These are phyloP conservation scores for Pisolithus sp. DNA, from an alignment of 768 basidiomycete genomes.

Conservation along the genomic window DNA sequence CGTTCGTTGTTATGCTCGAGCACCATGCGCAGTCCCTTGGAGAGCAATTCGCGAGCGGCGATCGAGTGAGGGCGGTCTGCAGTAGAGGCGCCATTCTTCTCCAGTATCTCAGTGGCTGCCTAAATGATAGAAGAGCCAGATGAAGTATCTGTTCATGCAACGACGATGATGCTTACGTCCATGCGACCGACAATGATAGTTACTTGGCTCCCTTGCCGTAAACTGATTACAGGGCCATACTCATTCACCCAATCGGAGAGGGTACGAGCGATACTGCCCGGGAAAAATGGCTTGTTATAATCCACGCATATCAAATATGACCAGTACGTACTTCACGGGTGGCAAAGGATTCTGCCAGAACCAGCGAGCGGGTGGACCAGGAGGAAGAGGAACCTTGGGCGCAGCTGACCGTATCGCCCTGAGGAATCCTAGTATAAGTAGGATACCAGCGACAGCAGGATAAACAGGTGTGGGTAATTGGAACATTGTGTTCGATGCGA, in stretches of 20 bases:
- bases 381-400: constrained; percentile 13
- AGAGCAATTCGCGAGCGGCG: constrained; percentile 46
- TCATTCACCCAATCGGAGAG: constrained; percentile 49
- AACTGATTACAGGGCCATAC: constrained; percentile 53
- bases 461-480: background rate
- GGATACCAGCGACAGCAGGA: background rate
- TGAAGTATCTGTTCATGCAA: background rate
- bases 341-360: constrained; percentile 19
- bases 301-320: background rate
- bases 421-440: background rate
- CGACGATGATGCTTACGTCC: constrained; percentile 9
- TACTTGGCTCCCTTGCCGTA: constrained; percentile 38
- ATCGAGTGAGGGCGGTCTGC: constrained; percentile 47
- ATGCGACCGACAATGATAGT: constrained; percentile 16
- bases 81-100: constrained; percentile 45
- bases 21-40: constrained; percentile 45
- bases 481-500: background rate
- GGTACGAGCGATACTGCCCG: constrained; percentile 11
- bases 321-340: constrained; percentile 10
- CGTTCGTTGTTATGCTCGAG: constrained; percentile 46
- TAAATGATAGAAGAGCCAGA: constrained; percentile 14
- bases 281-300: background rate
- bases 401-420: background rate
- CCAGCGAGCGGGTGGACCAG: constrained; percentile 21
- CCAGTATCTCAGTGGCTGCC: constrained; percentile 54